Conservation (phyloP, 1,284 basidiomycete genomes). For the Cutaneotrichosporon sp. region DNA sequence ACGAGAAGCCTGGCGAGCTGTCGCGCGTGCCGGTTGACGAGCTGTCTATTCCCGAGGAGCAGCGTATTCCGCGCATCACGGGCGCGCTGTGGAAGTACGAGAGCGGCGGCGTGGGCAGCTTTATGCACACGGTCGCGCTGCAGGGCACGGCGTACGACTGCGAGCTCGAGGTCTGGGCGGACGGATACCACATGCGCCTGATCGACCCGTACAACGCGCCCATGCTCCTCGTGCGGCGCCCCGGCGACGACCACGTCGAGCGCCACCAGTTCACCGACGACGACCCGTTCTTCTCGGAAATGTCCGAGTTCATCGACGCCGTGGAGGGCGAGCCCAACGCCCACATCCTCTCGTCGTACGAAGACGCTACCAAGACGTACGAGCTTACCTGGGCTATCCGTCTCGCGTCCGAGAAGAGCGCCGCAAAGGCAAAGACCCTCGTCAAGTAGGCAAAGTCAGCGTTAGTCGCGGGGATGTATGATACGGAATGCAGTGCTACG, state of each 20-base stretch:
- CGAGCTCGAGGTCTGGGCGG: slow-evolving; percentile 84
- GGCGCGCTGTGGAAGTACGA: slow-evolving; percentile 66
- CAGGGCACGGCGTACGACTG: slow-evolving; percentile 89
- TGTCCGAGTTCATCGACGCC: slow-evolving; percentile 75
- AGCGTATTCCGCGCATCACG: slow-evolving; percentile 48
- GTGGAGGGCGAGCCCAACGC: slow-evolving; percentile 55
- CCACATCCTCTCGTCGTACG: slow-evolving; percentile 47
- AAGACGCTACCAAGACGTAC: slow-evolving; percentile 81
- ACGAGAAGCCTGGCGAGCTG: slow-evolving; percentile 81
- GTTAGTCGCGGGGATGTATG: too few relatives aligned
- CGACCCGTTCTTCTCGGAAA: slow-evolving; percentile 87
- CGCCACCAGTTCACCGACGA: slow-evolving; percentile 68
- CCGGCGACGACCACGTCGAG: slow-evolving; percentile 78
- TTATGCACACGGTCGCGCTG: slow-evolving; percentile 79
- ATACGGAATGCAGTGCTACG: too few relatives aligned
- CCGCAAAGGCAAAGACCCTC: not conserved
- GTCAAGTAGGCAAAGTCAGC: too few relatives aligned
- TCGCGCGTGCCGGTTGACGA: slow-evolving; percentile 61
- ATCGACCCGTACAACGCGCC: slow-evolving; percentile 74
- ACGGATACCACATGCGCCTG: slow-evolving; percentile 61
- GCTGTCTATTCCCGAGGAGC: slow-evolving; percentile 43
- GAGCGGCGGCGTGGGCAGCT: slow-evolving; percentile 81
- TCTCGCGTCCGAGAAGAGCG: slow-evolving; percentile 10
- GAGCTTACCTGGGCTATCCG: slow-evolving; percentile 63
- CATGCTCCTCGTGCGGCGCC: slow-evolving; percentile 73